Evolutionary conservation across 148 eudicot species (phyloP), one percentile per base, ranked within the genome.

Genomic region (Camellia lanceoleosa): DNA sequence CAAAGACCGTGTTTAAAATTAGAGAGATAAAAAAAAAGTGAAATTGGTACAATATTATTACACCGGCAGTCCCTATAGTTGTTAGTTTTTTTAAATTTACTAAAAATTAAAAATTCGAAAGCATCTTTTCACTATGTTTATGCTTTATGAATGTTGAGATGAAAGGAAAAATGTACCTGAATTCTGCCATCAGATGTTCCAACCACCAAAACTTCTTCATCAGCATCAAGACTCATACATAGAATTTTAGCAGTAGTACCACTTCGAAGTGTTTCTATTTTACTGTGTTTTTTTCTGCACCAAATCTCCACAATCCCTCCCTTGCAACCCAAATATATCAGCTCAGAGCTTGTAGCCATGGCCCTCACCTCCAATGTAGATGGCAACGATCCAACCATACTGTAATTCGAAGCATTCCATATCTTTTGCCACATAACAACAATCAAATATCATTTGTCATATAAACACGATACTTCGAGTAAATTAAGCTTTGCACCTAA

Each of bases 121-220:
- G 16, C 59, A 47, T 56, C 68, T 75, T 62, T 4, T 75, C 6
- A 10, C 4, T 20, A 20, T 12, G 18, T 18, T 63, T 76, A 0
- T 52, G 5, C 20, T 56, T 3, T 65, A 6, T 16, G 42, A 55
- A 52, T 38, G 0, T 20, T 42, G 44, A 76, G 3, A 62, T 16
- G 23, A 46, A n/a, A 1, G 46, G 13, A 64, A 47, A 11, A 0
- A n/a, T 44, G 61, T 79, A 88, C 91, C 91, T 88, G 89, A 73
- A 88, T 79, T 84, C 20, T 86, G 43, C 91, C 91, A 84, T 88
- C 89, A 82, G 91, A 78, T 54, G 89, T 86, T 71, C 91, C 91
- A 13, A 84, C 71, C 41, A 88, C 84, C 58, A 88, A 76, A 51
- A 76, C 54, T 58, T 88, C 91, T 79, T 86, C 86, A 73, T 78